These are phyloP conservation scores for Helicocarpus griseus DNA, from an alignment of 2,329 filamentous ascomycete genomes.

Conservation along the genomic window DNA sequence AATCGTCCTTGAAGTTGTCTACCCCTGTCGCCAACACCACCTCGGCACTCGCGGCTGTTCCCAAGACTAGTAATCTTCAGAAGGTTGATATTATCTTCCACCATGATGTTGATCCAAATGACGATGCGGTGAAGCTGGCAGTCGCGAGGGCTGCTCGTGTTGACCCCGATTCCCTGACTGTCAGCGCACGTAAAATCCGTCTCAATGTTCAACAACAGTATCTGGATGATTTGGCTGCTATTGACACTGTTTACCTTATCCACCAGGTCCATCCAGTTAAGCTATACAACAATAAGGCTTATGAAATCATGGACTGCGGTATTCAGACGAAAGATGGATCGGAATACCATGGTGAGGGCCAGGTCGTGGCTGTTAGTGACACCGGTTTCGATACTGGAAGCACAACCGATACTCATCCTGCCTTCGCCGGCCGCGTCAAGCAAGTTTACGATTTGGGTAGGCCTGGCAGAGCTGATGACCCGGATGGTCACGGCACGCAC, in stretches of 20 bases:
- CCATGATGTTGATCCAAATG: constrained; percentile 9
- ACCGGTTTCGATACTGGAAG: constrained; percentile 16
- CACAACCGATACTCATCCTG: constrained; percentile 11
- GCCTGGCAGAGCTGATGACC: constrained; percentile 7
- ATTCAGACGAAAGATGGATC: constrained; percentile 2
- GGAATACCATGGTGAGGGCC: constrained; percentile 11
- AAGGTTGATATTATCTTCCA: constrained; percentile 11
- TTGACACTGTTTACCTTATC: constrained; percentile 12
- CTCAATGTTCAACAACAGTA: constrained; percentile 10
- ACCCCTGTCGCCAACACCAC: constrained; percentile 4
- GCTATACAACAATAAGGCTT: constrained; percentile 16
- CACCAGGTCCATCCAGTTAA: constrained; percentile 10
- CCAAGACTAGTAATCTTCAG: constrained; percentile 2
- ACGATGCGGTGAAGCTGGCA: constrained; percentile 4
- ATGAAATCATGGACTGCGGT: constrained; percentile 10
- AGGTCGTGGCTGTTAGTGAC: constrained; percentile 16
- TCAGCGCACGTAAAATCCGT: constrained; percentile 7
- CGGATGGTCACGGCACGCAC: constrained; percentile 17
- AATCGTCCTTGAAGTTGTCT: background rate
- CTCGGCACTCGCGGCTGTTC: constrained; percentile 4
- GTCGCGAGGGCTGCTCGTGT: constrained; percentile 9
- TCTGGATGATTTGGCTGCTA: constrained; percentile 11
- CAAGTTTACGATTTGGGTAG: constrained; percentile 10
- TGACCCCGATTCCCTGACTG: constrained; percentile 4
- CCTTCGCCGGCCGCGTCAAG: constrained; percentile 14